Conservation (phyloP, 2,329 filamentous ascomycete species). For the Fusarium dlaminii region DNA sequence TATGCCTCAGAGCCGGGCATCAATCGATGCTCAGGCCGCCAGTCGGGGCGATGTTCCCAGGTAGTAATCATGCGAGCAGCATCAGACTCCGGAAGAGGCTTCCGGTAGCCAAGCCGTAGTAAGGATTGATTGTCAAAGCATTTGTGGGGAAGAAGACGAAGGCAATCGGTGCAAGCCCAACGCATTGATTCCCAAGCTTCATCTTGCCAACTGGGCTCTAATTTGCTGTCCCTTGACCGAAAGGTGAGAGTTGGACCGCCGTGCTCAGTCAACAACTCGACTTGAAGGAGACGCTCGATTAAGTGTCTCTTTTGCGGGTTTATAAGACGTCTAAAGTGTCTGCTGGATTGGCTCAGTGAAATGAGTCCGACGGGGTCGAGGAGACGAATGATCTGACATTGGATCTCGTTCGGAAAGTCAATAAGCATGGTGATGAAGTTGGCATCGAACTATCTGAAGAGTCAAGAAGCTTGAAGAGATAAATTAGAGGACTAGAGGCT, state of each 20-base stretch:
- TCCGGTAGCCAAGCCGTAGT: conserved; percentile 5
- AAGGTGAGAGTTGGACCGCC: conserved; percentile 6
- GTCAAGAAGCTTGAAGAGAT: too few species aligned
- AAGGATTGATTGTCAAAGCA: conserved; percentile 21
- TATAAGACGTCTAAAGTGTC: conserved; percentile 16
- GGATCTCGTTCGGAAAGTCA: not conserved
- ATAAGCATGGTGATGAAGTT: not conserved
- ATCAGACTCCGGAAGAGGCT: conserved; percentile 8
- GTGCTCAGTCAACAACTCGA: not conserved
- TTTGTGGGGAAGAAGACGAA: conserved; percentile 17
- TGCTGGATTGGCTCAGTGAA: conserved; percentile 19
- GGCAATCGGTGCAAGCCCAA: conserved; percentile 25
- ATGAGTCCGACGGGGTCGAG: conserved; percentile 29
- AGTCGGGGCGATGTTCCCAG: not conserved
- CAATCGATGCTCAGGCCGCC: not conserved
- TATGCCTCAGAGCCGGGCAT: not conserved
- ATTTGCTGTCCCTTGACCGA: not conserved
- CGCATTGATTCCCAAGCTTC: conserved; percentile 5
- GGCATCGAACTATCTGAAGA: not conserved
- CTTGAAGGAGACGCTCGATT: conserved; percentile 5
- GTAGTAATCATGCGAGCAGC: not conserved
- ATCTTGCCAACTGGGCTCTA: not conserved
- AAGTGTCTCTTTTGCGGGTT: conserved; percentile 10
- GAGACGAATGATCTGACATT: conserved; percentile 18
- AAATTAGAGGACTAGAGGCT: not conserved